phyloP scores from a whole-genome alignment of 345 rosid genomes.

The Sapria himalayana region DNA sequence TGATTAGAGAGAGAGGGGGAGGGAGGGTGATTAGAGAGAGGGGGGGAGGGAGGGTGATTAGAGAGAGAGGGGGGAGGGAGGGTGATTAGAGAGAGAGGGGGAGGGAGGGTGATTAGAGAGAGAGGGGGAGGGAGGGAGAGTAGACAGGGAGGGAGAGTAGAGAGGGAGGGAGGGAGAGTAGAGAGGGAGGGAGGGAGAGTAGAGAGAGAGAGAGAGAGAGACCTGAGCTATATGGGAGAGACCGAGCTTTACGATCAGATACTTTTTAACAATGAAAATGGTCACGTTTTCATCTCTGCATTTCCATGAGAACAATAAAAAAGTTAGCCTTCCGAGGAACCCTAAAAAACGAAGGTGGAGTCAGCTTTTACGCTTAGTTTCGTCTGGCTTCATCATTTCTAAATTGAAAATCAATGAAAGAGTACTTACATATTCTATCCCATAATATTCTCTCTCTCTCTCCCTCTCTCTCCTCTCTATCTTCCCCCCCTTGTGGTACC shows the following conservation, averaged over 20 bases:
- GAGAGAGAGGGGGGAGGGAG: too few species aligned
- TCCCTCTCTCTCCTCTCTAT: too few species aligned
- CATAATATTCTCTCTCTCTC: too few species aligned
- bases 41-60: too few species aligned
- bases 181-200: conserved; percentile 3
- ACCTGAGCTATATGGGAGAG: conserved; percentile 26
- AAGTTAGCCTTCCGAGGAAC: conserved; percentile 8
- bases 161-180: neutral
- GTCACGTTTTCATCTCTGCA: conserved; percentile 20
- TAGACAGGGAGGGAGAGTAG: conserved; percentile 7
- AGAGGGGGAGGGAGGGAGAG: neutral
- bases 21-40: too few species aligned
- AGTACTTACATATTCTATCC: conserved; percentile 6
- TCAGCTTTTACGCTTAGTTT: conserved; percentile 15
- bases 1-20: too few species aligned
- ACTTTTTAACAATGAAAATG: conserved; percentile 17
- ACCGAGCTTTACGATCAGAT: conserved; percentile 21
- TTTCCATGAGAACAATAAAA: neutral
- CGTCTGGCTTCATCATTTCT: conserved; percentile 17
- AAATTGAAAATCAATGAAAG: conserved; percentile 6
- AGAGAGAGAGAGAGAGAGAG: conserved; percentile 1
- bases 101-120: conserved; percentile 11
- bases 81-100: too few species aligned
- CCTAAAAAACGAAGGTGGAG: conserved; percentile 9
- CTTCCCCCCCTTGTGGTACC: too few species aligned